phyloP scores from a whole-genome alignment of 306 rosid genomes.

The Sicyos edulis region DNA sequence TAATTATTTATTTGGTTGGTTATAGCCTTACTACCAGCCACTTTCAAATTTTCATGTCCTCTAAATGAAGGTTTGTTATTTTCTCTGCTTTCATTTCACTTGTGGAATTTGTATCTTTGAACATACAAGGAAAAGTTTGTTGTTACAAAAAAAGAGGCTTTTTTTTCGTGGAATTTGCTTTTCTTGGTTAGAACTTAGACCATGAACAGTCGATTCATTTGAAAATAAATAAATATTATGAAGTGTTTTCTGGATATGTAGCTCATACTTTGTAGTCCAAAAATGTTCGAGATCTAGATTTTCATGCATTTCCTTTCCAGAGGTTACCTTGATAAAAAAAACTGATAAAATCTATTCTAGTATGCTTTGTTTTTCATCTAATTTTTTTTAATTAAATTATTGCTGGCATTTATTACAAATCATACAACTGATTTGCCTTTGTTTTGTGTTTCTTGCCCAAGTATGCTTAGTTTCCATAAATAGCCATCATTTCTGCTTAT shows the following conservation, averaged over 20 bases:
- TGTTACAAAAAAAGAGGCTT: background rate
- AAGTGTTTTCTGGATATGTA: background rate
- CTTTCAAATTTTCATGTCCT: constrained; percentile 1
- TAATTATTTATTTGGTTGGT: background rate
- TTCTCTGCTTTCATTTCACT: constrained; percentile 1
- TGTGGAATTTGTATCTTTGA: background rate
- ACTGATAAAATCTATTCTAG: background rate
- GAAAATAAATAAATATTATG: background rate
- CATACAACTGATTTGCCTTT: constrained; percentile 8
- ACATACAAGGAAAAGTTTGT: background rate
- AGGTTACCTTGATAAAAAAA: background rate
- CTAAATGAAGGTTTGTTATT: background rate
- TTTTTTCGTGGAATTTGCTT: constrained; percentile 4
- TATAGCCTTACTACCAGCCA: background rate
- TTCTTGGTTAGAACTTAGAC: background rate
- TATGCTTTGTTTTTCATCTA: background rate
- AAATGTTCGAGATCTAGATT: background rate
- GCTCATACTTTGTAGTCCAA: background rate
- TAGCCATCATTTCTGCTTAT: background rate
- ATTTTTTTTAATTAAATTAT: background rate
- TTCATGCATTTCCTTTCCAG: background rate
- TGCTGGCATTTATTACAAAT: constrained; percentile 4
- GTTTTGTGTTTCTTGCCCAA: background rate
- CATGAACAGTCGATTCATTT: background rate
- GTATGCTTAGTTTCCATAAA: background rate